phyloP scores from a whole-genome alignment of 192 early-diverging fungal genomes.

The Linnemannia elongata region DNA sequence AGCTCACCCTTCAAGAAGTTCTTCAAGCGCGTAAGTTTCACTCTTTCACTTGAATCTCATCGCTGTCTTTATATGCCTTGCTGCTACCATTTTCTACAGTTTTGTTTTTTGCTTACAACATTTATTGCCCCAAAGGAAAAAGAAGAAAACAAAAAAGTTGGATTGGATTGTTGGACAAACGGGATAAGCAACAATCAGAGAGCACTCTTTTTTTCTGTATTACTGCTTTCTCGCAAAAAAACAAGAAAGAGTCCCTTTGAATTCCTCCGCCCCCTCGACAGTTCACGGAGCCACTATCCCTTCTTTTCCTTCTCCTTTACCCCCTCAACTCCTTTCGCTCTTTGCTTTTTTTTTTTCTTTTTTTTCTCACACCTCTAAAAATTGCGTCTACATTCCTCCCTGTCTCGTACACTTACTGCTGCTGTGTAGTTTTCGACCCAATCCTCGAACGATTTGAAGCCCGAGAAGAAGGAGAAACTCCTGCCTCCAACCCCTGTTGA shows the following conservation, averaged over 20 bases:
- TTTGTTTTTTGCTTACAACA: neutral
- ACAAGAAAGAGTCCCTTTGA: neutral
- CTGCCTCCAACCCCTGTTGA: constrained; percentile 1
- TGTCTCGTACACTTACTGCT: neutral
- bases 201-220: neutral
- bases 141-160: neutral
- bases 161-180: constrained; percentile 6
- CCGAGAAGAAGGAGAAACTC: constrained; percentile 8
- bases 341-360: neutral
- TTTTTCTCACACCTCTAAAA: neutral
- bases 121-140: neutral
- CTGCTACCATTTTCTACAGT: neutral
- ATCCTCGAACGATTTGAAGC: neutral
- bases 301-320: neutral
- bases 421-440: constrained; percentile 8
- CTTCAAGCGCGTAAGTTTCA: constrained; percentile 52
- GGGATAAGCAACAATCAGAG: neutral
- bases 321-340: neutral
- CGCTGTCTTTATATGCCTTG: too few relatives aligned
- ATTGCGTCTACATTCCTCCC: constrained; percentile 1
- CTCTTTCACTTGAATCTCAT: neutral
- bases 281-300: neutral
- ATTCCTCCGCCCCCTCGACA: neutral
- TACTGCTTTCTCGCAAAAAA: neutral
- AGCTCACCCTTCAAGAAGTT: constrained; percentile 41